phyloP scores from a whole-genome alignment of 164 flowering plant species.

The Pachysandra terminalis region DNA sequence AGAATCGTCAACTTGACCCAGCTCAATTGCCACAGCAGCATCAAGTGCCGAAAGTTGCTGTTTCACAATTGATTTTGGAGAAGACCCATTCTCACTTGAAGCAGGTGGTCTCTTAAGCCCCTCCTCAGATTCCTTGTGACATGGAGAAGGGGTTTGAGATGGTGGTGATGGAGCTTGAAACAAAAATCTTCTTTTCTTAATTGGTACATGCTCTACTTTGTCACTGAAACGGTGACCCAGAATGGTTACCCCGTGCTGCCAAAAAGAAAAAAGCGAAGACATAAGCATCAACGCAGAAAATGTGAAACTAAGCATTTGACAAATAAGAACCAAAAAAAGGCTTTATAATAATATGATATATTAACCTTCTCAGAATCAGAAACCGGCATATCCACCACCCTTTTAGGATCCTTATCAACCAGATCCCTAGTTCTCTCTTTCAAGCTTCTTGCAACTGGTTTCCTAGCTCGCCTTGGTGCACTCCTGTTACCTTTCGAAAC shows the following conservation, averaged over 20 bases:
- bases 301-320: not conserved
- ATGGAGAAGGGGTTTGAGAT: conserved; percentile 21
- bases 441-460: conserved; percentile 16
- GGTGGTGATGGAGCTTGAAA: conserved; percentile 47
- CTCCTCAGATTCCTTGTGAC: conserved; percentile 20
- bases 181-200: conserved; percentile 61
- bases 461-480: conserved; percentile 29
- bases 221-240: conserved; percentile 49
- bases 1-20: conserved; percentile 8
- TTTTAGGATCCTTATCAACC: conserved; percentile 21
- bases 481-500: conserved; percentile 32
- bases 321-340: not conserved
- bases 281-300: not conserved
- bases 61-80: conserved; percentile 2
- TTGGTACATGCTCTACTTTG: conserved; percentile 53
- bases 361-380: conserved; percentile 71
- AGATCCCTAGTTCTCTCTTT: conserved; percentile 16
- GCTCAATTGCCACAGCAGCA: conserved; percentile 3
- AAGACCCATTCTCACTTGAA: conserved; percentile 10
- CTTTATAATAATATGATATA: conserved; percentile 5
- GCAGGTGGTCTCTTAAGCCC: conserved; percentile 13
- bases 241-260: conserved; percentile 51
- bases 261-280: conserved; percentile 7
- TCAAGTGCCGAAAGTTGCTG: not conserved
- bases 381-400: conserved; percentile 34